Conservation (phyloP, 257 asterid genomes). For the Ligustrum vulgare region DNA sequence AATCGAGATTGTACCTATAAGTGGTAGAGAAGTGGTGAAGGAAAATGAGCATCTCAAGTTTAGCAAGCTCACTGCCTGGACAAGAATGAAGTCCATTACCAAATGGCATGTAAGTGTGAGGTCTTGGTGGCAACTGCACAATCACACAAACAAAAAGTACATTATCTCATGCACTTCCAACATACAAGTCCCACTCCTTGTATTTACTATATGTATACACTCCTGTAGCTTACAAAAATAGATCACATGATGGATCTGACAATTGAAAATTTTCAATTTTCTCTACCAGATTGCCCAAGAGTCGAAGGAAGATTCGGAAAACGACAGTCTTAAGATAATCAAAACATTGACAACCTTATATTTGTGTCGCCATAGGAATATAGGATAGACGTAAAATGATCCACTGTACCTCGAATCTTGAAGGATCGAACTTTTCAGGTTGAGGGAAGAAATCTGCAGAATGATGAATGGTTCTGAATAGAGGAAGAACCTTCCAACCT, state of each 20-base stretch:
- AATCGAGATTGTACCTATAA: conserved; percentile 41
- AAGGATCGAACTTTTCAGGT: conserved; percentile 67
- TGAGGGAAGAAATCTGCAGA: conserved; percentile 60
- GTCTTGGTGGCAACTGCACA: conserved; percentile 59
- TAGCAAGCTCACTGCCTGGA: conserved; percentile 80
- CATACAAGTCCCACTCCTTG: neutral
- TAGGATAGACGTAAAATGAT: conserved; percentile 19
- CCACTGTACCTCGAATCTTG: conserved; percentile 64
- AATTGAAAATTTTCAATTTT: conserved; percentile 16
- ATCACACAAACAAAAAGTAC: conserved; percentile 8
- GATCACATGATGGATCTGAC: conserved; percentile 33
- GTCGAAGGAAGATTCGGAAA: conserved; percentile 29
- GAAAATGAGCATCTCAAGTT: conserved; percentile 69
- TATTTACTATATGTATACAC: too few species aligned
- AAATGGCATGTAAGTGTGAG: conserved; percentile 70
- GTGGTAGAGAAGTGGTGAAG: conserved; percentile 64
- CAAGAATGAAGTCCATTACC: conserved; percentile 75
- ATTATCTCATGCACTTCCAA: neutral
- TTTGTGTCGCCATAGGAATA: conserved; percentile 13
- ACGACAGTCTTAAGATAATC: conserved; percentile 32
- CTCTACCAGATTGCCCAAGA: neutral
- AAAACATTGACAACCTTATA: conserved; percentile 43
- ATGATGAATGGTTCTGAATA: conserved; percentile 68
- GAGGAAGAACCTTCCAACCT: conserved; percentile 85
- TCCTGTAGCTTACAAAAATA: conserved; percentile 23